Base-by-base conservation (phyloP, 1,284 basidiomycete genomes). In the Boletus smithii region DNA sequence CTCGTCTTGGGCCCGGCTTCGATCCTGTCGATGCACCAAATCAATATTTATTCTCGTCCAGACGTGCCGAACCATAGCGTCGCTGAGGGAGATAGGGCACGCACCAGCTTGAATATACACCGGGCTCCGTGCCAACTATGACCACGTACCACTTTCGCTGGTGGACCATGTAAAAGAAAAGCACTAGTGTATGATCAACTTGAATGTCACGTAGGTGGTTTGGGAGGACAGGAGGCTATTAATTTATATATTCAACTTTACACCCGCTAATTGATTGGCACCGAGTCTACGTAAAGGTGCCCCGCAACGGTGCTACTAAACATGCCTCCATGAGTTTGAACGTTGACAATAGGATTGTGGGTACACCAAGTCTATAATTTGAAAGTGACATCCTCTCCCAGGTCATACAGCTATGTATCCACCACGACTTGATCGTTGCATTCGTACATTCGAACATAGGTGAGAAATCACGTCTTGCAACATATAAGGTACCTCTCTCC, bases 401-500 rank as follows among this genome's bases (percentile, higher is more conserved):
- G 35, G 42, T 73, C 72, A 88, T 58, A 90, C 87, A 41, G 87
- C 75, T 50, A 88, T 81, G 63, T 90, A 90, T 34, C 85, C 85
- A 39, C 83, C 80, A 47, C 83, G 76, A 59, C 71, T 79, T 14
- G 80, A 72, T n/a, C 78, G 77, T 57, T 80, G 76, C 52, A 83
- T 79, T 44, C 83, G 81, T 37, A 87, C 75, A 39, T 76, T 75
- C 17, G 85, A 82, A 65, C 86, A 88, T 34, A 91, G 67, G 67
- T 90, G 87, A 13, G 83, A 80, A 40, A 83, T 62, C 27, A 92
- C 80, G 58, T 91, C 89, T 32, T 75, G 74, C 29, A 90, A 63
- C 79, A 92, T 85, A 58, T 88, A 90, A 4, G 89, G 89, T 5
- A 91, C 83, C 67, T 92, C 89, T 65, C 81, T 72, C 88, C 88